Base-by-base conservation (phyloP, 345 rosid genomes). In the Trapa bicornis region DNA sequence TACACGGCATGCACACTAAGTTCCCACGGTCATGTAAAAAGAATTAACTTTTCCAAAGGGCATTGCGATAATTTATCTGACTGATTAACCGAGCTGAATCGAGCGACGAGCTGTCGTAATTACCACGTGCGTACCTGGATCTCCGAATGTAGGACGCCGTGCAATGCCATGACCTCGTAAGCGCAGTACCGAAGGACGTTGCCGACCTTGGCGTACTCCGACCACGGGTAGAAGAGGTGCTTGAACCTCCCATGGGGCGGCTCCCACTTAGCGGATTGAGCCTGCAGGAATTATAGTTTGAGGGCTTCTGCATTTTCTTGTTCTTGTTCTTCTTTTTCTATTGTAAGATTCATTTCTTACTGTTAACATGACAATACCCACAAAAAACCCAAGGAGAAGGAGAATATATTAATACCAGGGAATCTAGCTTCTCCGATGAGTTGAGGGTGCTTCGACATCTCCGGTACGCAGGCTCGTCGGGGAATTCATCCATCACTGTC, bases 141-240 rank as follows among this genome's bases (percentile, higher is more conserved):
- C 80, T 87, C 83, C 10, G 89, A 87, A 73, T 83, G 92, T 35
- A 83, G 78, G 54, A 87, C 86, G 64, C 92, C 87, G 67, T 83
- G 92, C 70, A 85, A 85, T 15, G 92, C 85, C 92, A 85, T 85
- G 70, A 87, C 87, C 70, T 87, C 87, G 53, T 83, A 83, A 57
- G 89, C 86, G 73, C 89, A 87, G 61, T 80, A 80, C 68, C 82
- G 65, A 35, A 85, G 67, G 65, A 79, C 84, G 14, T 83, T 82
- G 43, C 88, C 93, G n/a, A 85, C 93, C 72, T 83, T 85, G 45
- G 85, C 89, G 57, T 85, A 85, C 73, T 83, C 85, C 8, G 86
- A 72, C 93, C 93, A 87, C 56, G 93, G 88, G 69, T 85, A 83
- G 67, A 79, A 80, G 76, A 83, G 85, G 74, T 79, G 85, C 29